phyloP scores from a whole-genome alignment of 306 rosid genomes.

The Potentilla sterilis region DNA sequence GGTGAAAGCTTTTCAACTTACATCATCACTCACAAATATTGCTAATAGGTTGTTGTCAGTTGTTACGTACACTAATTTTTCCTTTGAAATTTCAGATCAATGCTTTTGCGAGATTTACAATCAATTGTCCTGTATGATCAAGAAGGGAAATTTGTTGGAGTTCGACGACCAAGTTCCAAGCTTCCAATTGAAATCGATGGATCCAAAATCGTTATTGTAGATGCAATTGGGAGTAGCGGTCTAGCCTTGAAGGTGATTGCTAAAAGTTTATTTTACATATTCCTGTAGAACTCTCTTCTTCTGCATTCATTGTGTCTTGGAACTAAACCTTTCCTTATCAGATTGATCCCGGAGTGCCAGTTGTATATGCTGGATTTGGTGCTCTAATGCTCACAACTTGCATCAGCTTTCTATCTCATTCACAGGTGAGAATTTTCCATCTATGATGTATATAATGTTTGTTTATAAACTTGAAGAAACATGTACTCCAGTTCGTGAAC shows the following conservation, averaged over 20 bases:
- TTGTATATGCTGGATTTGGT: conserved; percentile 97
- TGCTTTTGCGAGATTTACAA: conserved; percentile 96
- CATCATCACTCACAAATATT: background rate
- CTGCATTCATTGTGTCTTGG: conserved; percentile 18
- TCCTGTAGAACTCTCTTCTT: conserved; percentile 6
- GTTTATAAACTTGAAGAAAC: conserved; percentile 1
- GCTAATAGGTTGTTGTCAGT: background rate
- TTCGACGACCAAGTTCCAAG: conserved; percentile 79
- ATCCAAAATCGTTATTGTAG: conserved; percentile 60
- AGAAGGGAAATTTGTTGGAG: conserved; percentile 89
- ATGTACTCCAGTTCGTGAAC: conserved; percentile 10
- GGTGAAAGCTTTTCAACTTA: background rate
- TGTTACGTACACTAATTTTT: background rate
- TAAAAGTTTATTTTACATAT: background rate
- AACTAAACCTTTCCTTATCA: conserved; percentile 34
- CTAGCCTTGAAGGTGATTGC: conserved; percentile 75
- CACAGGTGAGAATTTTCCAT: conserved; percentile 53
- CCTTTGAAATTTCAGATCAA: conserved; percentile 58
- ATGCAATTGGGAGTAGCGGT: conserved; percentile 95
- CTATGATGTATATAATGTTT: background rate
- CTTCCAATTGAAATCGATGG: conserved; percentile 88
- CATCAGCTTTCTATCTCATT: conserved; percentile 88
- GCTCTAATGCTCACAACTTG: conserved; percentile 97
- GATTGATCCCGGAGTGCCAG: conserved; percentile 95
- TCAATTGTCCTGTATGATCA: conserved; percentile 78